A percentile compares a stretch with the other conserved stretches of the same genome.
Conservation (phyloP, 371 early-diverging fungal species). For the Mucor saturninus region DNA sequence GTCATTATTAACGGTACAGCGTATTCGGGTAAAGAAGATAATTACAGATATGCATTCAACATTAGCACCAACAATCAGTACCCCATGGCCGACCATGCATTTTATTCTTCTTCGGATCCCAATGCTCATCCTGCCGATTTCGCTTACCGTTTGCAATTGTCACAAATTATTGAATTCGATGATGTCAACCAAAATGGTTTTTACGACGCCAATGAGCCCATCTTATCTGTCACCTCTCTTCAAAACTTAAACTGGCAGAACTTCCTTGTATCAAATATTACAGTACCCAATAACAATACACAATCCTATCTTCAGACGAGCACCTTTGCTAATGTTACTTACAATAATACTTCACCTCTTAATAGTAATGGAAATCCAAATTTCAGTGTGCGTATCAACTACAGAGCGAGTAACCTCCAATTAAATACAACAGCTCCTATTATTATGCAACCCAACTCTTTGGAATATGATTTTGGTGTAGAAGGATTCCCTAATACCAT, state of each 20-base stretch:
- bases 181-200: slow-evolving; percentile 52
- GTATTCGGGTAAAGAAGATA: slow-evolving; percentile 35
- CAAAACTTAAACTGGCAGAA: slow-evolving; percentile 38
- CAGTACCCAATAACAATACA: slow-evolving; percentile 32
- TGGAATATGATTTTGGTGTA: slow-evolving; percentile 43
- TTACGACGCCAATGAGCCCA: slow-evolving; percentile 40
- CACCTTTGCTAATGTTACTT: slow-evolving; percentile 33
- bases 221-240: slow-evolving; percentile 34
- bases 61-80: slow-evolving; percentile 36
- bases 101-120: slow-evolving; percentile 45
- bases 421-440: slow-evolving; percentile 48
- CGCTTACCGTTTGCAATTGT: slow-evolving; percentile 38
- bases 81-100: slow-evolving; percentile 44
- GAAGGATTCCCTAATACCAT: slow-evolving; percentile 29
- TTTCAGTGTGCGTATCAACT: slow-evolving; percentile 35
- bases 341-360: slow-evolving; percentile 24
- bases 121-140: slow-evolving; percentile 45
- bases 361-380: not conserved
- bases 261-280: slow-evolving; percentile 40
- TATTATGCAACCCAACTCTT: slow-evolving; percentile 44
- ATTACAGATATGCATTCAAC: slow-evolving; percentile 44
- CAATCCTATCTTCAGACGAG: slow-evolving; percentile 38
- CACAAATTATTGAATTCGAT: slow-evolving; percentile 46
- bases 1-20: slow-evolving; percentile 48
- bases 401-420: slow-evolving; percentile 45